Evolutionary conservation across 176 grass and related monocot species (phyloP), one percentile per base, ranked within the genome.

Genomic region (Puya raimondii): DNA sequence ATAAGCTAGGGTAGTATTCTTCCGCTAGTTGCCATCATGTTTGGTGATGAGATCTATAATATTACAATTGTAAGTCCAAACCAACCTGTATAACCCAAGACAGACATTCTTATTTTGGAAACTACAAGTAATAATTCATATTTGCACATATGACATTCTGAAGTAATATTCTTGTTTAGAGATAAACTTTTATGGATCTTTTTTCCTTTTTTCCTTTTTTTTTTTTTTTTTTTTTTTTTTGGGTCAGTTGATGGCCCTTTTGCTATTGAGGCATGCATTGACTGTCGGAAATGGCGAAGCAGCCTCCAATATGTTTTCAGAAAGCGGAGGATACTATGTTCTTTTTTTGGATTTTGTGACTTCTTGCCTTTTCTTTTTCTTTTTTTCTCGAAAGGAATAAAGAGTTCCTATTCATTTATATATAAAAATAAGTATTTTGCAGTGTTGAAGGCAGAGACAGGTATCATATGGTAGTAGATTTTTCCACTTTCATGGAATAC

Each of bases 321-420:
- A 91, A 70, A 91, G 85, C 77, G 18, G 47, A 6, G 0, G 33
- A 20, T 18, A 12, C 21, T 75, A 51, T 0, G 63, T 23, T 23
- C 64, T 50, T 10, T 64, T 68, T 11, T 74, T 74, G 2, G 21
- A 12, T 18, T 52, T 47, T n/a, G n/a, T n/a, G n/a, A n/a, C n/a
- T n/a, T n/a, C n/a, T n/a, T n/a, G n/a, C n/a, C n/a, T n/a, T n/a
- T n/a, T n/a, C n/a, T 47, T 16, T 70, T 65, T 22, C 76, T 47
- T 33, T 96, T 71, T 91, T 96, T 67, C 74, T 96, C 67, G 85
- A 91, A 9, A 80, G 91, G 70, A 88, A 88, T 72, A 88, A 82
- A 77, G 91, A 83, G 61, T 96, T 91, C 72, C 80, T 96, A 3
- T 84, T 96, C 91, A 88, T 0, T 96, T 88, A 78, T 96, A 91